phyloP scores from a whole-genome alignment of 768 basidiomycete genomes.

The Termitomyces eurrhizus region DNA sequence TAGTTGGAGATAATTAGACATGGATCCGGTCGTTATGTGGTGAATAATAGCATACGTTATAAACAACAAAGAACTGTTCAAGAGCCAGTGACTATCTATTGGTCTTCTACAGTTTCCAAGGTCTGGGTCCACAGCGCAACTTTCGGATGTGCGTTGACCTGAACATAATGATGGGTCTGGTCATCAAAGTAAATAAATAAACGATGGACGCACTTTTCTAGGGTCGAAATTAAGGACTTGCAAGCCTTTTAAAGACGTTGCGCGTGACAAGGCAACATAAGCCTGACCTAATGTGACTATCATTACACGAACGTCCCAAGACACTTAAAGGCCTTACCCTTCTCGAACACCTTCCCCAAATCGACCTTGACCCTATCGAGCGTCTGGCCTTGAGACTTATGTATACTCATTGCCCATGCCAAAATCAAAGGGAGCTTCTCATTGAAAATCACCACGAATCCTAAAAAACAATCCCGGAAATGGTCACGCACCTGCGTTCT shows the following conservation, averaged over 20 bases:
- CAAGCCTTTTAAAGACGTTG: conserved; percentile 79
- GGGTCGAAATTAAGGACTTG: conserved; percentile 81
- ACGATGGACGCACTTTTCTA: conserved; percentile 47
- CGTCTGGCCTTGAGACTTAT: conserved; percentile 98
- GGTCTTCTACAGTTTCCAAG: conserved; percentile 43
- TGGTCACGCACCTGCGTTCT: conserved; percentile 63
- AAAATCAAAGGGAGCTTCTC: conserved; percentile 79
- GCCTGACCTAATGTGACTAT: conserved; percentile 62
- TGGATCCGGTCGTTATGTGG: background rate
- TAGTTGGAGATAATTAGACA: background rate
- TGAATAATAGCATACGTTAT: background rate
- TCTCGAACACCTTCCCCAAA: conserved; percentile 89
- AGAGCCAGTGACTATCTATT: conserved; percentile 2
- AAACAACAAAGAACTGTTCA: background rate
- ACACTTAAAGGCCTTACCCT: conserved; percentile 43
- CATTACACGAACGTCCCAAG: background rate
- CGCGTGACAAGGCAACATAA: conserved; percentile 89
- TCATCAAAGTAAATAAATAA: background rate
- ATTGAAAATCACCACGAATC: background rate
- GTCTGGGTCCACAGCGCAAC: conserved; percentile 72
- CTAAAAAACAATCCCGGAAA: background rate
- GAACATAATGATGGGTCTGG: background rate
- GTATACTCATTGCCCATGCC: conserved; percentile 98
- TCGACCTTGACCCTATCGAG: conserved; percentile 94
- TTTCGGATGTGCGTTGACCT: conserved; percentile 73